Evolutionary conservation across 1,284 basidiomycete genomes (phyloP), one percentile per base, ranked within the genome.

Genomic region (Thecaphora frezii): DNA sequence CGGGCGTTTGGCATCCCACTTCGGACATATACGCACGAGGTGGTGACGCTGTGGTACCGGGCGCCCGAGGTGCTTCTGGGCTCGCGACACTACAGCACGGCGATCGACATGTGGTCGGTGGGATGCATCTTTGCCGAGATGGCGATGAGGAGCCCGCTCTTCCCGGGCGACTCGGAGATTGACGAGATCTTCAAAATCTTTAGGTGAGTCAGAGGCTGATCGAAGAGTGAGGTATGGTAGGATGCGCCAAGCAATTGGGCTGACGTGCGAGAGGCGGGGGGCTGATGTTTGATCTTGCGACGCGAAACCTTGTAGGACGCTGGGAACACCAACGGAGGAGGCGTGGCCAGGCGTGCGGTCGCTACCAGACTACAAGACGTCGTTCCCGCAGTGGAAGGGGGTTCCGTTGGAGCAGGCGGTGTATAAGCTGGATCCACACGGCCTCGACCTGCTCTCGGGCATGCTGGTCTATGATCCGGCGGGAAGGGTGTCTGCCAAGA

Each of bases 161-260:
- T 97, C 85, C 93, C 94, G 14, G 94, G 96, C 10, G 94, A 98
- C 82, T 97, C 93, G 25, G 94, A 98, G 81, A 98, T 98, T 74
- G 94, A 98, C 82, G 93, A 98, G 82, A 98, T 98, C 71, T 98
- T 97, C 86, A 91, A 93, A 81, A 98, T 97, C 76, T 98, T 98
- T 85, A 58, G 69, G 57, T 67, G 38, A 43, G 64, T 60, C 5
- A 5, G 5, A 7, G 19, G 39, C 13, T 26, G n/a, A n/a, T n/a
- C n/a, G n/a, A n/a, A n/a, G n/a, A n/a, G n/a, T n/a, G 4, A 8
- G 3, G 40, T 26, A 38, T 16, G 12, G 36, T 19, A 7, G 30
- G 23, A 39, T n/a, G 38, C 38, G 38, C n/a, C n/a, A 13, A 5
- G 13, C 4, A 18, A 5, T 13, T 22, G n/a, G n/a, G n/a, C n/a